phyloP scores from a whole-genome alignment of 768 basidiomycete genomes.

The Cyclocybe cylindracea region DNA sequence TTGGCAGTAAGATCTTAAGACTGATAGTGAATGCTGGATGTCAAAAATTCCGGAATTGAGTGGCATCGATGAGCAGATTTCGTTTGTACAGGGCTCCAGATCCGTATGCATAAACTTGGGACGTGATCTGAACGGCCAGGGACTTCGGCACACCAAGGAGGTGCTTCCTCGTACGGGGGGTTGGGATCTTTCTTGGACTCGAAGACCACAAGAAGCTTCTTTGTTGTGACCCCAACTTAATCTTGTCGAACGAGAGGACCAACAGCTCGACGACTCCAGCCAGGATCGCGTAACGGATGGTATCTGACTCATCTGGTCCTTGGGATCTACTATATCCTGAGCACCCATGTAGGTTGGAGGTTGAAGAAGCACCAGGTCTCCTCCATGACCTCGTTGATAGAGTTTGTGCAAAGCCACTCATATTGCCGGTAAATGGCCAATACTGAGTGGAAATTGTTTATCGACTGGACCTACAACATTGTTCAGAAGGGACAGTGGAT shows the following conservation, averaged over 20 bases:
- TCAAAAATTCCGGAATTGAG: too few relatives aligned
- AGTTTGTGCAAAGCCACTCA: neutral
- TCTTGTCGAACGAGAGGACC: conserved; percentile 10
- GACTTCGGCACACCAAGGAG: conserved; percentile 3
- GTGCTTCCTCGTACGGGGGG: conserved; percentile 6
- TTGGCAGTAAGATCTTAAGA: too few relatives aligned
- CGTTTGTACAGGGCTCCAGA: too few relatives aligned
- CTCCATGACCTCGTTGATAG: conserved; percentile 8
- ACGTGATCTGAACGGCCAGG: too few relatives aligned
- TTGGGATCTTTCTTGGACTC: conserved; percentile 2
- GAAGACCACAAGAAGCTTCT: neutral
- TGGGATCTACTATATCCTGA: conserved; percentile 13
- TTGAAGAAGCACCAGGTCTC: conserved; percentile 11
- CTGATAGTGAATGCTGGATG: too few relatives aligned
- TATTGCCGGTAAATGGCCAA: conserved; percentile 10
- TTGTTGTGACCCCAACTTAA: conserved; percentile 6
- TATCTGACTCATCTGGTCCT: conserved; percentile 4
- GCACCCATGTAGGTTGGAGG: conserved; percentile 6
- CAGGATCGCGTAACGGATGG: conserved; percentile 4
- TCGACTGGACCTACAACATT: too few relatives aligned
- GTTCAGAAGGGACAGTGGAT: too few relatives aligned
- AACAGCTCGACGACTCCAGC: conserved; percentile 9
- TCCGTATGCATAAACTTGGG: too few relatives aligned
- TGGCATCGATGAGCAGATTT: too few relatives aligned
- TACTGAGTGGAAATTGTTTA: too few relatives aligned